Conservation (phyloP, 2,329 filamentous ascomycete species). For the Scedosporium minutisporum region DNA sequence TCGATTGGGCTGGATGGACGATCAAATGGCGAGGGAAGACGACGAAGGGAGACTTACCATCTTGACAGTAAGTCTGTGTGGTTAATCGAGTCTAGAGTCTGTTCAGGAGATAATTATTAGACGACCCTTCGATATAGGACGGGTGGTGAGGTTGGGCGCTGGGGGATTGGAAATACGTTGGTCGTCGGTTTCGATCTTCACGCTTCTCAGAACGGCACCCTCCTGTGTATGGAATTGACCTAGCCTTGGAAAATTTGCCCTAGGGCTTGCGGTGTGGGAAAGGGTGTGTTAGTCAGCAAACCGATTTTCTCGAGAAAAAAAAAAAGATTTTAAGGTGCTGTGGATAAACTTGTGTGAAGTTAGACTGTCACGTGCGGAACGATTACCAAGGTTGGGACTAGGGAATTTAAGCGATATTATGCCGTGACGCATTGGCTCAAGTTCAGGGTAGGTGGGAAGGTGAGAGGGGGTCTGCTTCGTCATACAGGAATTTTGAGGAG, state of each 20-base stretch:
- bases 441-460: no score
- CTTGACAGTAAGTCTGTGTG: constrained; percentile 4
- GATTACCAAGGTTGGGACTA: not conserved
- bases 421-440: no score
- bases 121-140: constrained; percentile 5
- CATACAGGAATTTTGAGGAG: no score
- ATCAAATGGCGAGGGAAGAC: not conserved
- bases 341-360: not conserved
- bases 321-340: not conserved
- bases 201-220: not conserved
- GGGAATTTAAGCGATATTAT: no score
- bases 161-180: constrained; percentile 12
- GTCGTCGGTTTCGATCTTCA: constrained; percentile 9
- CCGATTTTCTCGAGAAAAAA: not conserved
- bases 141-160: constrained; percentile 13
- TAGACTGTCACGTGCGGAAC: not conserved
- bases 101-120: not conserved
- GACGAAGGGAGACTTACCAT: constrained; percentile 2
- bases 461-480: no score
- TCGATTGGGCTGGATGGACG: not conserved
- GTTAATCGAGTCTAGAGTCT: not conserved
- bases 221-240: constrained; percentile 4
- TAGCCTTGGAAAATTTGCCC: constrained; percentile 5
- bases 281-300: not conserved
- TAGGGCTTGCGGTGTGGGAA: constrained; percentile 4